Conservation (phyloP, 352 stramenopile species). For the Phytopythium montanum region DNA sequence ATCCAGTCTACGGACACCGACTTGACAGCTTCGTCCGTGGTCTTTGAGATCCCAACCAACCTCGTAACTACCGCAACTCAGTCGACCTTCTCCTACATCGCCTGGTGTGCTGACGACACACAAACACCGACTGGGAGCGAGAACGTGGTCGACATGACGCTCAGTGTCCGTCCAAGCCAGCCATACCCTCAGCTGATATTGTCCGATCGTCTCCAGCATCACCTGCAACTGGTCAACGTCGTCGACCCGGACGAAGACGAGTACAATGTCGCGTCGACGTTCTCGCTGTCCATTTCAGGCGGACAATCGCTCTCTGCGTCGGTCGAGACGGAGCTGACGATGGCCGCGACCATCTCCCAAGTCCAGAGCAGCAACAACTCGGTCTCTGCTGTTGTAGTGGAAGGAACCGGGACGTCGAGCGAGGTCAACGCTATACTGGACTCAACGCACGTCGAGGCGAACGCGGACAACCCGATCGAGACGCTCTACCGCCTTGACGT, state of each 20-base stretch:
- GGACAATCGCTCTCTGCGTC: slow-evolving; percentile 9
- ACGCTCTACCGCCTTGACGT: slow-evolving; percentile 7
- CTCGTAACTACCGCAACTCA: slow-evolving; percentile 1
- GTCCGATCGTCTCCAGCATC: slow-evolving; percentile 18
- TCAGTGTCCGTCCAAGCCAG: slow-evolving; percentile 7
- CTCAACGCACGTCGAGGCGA: slow-evolving; percentile 2
- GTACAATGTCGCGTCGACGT: slow-evolving; percentile 23
- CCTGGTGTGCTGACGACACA: not conserved
- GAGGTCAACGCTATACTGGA: slow-evolving; percentile 11
- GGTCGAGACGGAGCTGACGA: slow-evolving; percentile 6
- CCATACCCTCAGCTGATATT: slow-evolving; percentile 20
- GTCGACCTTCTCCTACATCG: slow-evolving; percentile 13
- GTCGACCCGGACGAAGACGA: slow-evolving; percentile 30
- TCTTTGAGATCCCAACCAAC: slow-evolving; percentile 8
- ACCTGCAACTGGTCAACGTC: slow-evolving; percentile 11
- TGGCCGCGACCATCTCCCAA: slow-evolving; percentile 7
- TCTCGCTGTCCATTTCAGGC: slow-evolving; percentile 14
- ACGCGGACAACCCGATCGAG: slow-evolving; percentile 13
- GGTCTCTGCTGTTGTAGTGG: not conserved
- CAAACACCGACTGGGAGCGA: not conserved
- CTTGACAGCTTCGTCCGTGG: slow-evolving; percentile 5
- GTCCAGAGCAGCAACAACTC: not conserved
- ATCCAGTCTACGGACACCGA: not conserved
- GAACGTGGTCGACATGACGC: not conserved
- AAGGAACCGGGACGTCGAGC: slow-evolving; percentile 9